Evolutionary conservation across 2,329 filamentous ascomycete genomes (phyloP).

Genomic region (Apiospora phragmitis): DNA sequence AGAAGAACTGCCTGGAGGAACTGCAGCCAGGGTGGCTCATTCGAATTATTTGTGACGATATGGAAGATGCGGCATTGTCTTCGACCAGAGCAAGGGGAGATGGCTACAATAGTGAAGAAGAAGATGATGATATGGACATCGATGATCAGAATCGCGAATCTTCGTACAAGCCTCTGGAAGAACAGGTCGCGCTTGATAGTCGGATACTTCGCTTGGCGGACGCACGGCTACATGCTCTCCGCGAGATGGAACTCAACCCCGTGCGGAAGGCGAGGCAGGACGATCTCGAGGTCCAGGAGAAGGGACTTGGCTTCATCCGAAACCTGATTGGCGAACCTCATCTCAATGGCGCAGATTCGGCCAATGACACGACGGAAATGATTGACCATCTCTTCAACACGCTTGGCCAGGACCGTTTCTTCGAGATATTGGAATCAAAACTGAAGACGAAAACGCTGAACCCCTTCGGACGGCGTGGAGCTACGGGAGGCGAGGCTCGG

Average conservation of each 20-base stretch:
- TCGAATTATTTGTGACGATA: slow-evolving; percentile 69
- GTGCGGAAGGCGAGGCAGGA: slow-evolving; percentile 70
- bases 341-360: slow-evolving; percentile 49
- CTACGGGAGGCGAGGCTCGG: slow-evolving; percentile 40
- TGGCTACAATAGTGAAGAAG: slow-evolving; percentile 35
- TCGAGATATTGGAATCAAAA: slow-evolving; percentile 79
- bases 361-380: slow-evolving; percentile 64
- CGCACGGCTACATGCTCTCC: slow-evolving; percentile 49
- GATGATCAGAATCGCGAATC: slow-evolving; percentile 40
- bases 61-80: slow-evolving; percentile 52
- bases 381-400: slow-evolving; percentile 80
- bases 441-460: slow-evolving; percentile 63
- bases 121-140: slow-evolving; percentile 62
- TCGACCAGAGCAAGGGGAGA: slow-evolving; percentile 36
- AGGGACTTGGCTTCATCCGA: slow-evolving; percentile 84
- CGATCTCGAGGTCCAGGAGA: slow-evolving; percentile 84
- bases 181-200: slow-evolving; percentile 18
- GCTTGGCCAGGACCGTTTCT: slow-evolving; percentile 75
- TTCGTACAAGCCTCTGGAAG: slow-evolving; percentile 19
- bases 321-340: slow-evolving; percentile 75
- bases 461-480: slow-evolving; percentile 45
- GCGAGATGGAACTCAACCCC: slow-evolving; percentile 69
- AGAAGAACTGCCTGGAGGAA: slow-evolving; percentile 75
- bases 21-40: slow-evolving; percentile 80
- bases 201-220: slow-evolving; percentile 48